Evolutionary conservation across 208 protist species (phyloP).

Genomic region (Crithidia thermophila): DNA sequence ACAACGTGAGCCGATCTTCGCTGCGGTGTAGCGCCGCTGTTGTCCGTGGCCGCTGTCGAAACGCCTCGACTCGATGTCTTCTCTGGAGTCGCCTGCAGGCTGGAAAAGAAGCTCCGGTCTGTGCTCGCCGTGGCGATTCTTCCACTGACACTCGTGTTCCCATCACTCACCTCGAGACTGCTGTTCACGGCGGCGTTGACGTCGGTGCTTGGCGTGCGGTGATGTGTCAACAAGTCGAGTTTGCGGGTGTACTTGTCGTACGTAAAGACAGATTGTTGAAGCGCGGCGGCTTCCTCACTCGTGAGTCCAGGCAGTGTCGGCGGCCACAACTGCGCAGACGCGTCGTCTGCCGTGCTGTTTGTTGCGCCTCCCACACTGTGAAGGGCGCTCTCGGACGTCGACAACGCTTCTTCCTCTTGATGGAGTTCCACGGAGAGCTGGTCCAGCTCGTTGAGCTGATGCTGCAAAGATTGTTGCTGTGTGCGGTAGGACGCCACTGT

Average conservation of each 20-base stretch:
- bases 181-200: conserved; percentile 8
- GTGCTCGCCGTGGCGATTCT: background rate
- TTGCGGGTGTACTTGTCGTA: conserved; percentile 48
- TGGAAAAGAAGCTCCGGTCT: background rate
- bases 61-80: background rate
- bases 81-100: background rate
- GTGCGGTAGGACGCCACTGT: conserved; percentile 18
- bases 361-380: background rate
- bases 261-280: conserved; percentile 32
- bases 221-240: conserved; percentile 5
- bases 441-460: conserved; percentile 7
- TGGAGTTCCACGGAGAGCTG: conserved; percentile 23
- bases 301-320: conserved; percentile 43
- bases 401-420: conserved; percentile 15
- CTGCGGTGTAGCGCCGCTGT: background rate
- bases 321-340: conserved; percentile 34
- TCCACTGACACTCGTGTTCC: background rate
- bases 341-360: background rate
- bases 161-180: conserved; percentile 10
- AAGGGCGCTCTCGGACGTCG: conserved; percentile 43
- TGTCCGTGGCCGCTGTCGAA: background rate
- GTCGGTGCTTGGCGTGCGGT: background rate
- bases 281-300: conserved; percentile 34
- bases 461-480: conserved; percentile 13
- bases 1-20: background rate